Base-by-base conservation (phyloP, 2,329 filamentous ascomycete genomes). In the Orbilia blumenaviensis region DNA sequence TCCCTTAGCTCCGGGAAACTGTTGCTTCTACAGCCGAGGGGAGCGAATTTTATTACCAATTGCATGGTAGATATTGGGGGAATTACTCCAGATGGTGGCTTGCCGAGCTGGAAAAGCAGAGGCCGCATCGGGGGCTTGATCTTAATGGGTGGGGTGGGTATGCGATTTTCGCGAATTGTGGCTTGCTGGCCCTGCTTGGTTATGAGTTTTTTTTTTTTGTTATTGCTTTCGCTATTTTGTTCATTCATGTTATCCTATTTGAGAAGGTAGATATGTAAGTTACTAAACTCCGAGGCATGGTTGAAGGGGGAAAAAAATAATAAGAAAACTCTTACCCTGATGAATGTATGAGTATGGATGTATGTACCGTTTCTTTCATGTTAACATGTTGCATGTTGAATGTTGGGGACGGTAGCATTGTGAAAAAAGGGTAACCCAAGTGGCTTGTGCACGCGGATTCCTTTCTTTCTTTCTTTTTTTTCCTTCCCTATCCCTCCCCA, bases 41-140 rank as follows among this genome's bases (percentile, higher is more conserved):
- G 46, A 29, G 56, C 38, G 66, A 56, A 60, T 52, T 38, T 56
- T 56, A 44, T 61, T 44, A 42, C 56, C 38, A 61, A 42, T 44
- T 2, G 54, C 54, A 60, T 69, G 54, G 42, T 56, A 50, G 18
- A 71, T 62, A 50, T 71, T 71, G 41, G n/a, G 44, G 34, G 16
- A 46, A 41, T 12, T 60, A 18, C 1, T 42, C 5, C 16, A 44
- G 29, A 25, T 36, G 23, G 66, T 63, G 66, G 56, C 66, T 71
- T 71, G 54, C 56, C 46, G 56, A 38, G 56, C 66, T 63, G 56
- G 61, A 38, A 38, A 38, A 56, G 52, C 10, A 56, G 18, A 56
- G 25, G 52, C 52, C 38, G 52, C 52, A 38, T 56, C 52, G 52
- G 29, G n/a, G 32, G 52, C 52, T 56, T 36, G 32, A 38, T 23